phyloP scores from a whole-genome alignment of 768 basidiomycete genomes.

The Suillus alpinus region DNA sequence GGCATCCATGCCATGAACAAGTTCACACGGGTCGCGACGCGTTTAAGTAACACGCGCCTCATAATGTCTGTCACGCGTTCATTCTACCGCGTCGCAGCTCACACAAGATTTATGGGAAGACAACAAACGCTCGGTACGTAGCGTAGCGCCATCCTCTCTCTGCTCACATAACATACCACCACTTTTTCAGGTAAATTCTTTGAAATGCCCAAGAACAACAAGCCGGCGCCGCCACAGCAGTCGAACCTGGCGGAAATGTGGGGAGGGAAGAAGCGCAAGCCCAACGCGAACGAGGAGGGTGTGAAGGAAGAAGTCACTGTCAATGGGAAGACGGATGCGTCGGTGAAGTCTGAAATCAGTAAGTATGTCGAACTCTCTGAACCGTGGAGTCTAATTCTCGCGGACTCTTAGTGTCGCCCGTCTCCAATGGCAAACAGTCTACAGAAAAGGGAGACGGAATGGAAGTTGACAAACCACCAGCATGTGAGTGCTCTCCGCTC shows the following conservation, averaged over 20 bases:
- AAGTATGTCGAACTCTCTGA: background rate
- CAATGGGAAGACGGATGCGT: background rate
- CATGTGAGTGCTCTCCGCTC: background rate
- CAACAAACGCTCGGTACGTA: constrained; percentile 69
- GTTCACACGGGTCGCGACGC: constrained; percentile 5
- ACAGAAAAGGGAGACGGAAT: background rate
- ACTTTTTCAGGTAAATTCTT: constrained; percentile 63
- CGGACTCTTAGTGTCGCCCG: background rate
- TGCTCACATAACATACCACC: background rate
- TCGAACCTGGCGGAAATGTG: constrained; percentile 77
- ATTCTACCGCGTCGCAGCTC: constrained; percentile 12
- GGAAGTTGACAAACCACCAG: background rate
- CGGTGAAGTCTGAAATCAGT: background rate
- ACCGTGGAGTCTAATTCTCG: background rate
- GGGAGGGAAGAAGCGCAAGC: constrained; percentile 48
- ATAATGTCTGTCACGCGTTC: constrained; percentile 26
- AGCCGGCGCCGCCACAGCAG: constrained; percentile 70
- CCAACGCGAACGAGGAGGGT: constrained; percentile 26
- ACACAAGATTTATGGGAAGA: constrained; percentile 49
- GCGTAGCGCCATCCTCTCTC: background rate
- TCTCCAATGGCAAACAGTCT: background rate
- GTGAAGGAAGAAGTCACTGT: constrained; percentile 15
- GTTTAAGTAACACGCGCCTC: constrained; percentile 5
- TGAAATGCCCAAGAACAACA: constrained; percentile 65
- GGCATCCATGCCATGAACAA: background rate